Conservation (phyloP, 73 alveolate species). For the Blepharisma stoltei region DNA sequence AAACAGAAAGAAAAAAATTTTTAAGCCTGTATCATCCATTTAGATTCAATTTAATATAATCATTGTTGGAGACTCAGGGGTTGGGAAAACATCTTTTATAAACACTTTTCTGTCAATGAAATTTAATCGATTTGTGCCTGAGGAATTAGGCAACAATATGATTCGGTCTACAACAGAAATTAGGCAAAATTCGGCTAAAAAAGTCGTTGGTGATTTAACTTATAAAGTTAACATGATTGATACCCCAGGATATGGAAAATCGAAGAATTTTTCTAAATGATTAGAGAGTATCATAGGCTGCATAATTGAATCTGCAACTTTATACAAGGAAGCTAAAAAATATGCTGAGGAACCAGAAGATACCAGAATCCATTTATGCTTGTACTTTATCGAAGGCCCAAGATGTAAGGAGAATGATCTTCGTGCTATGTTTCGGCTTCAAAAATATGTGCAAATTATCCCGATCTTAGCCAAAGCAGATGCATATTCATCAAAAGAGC, state of each 20-base stretch:
- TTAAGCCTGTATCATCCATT: not conserved
- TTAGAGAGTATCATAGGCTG: not conserved
- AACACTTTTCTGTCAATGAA: not conserved
- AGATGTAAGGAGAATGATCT: slow-evolving; percentile 16
- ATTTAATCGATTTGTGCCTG: not conserved
- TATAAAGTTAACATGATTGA: not conserved
- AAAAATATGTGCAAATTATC: not conserved
- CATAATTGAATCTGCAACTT: not conserved
- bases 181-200: not conserved
- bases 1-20: not conserved
- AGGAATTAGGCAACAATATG: not conserved
- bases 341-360: not conserved
- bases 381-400: slow-evolving; percentile 22
- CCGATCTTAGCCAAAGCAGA: slow-evolving; percentile 24
- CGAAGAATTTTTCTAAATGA: not conserved
- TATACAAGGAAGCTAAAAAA: not conserved
- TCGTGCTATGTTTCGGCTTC: not conserved
- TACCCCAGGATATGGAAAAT: slow-evolving; percentile 16
- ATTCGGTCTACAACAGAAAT: not conserved
- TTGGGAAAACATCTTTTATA: slow-evolving; percentile 21
- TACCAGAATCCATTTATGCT: not conserved
- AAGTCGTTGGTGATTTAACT: not conserved
- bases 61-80: not conserved
- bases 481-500: not conserved
- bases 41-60: not conserved